These are phyloP conservation scores for Lizonia empirigonia DNA, from an alignment of 2,329 filamentous ascomycete species.

Conservation along the genomic window DNA sequence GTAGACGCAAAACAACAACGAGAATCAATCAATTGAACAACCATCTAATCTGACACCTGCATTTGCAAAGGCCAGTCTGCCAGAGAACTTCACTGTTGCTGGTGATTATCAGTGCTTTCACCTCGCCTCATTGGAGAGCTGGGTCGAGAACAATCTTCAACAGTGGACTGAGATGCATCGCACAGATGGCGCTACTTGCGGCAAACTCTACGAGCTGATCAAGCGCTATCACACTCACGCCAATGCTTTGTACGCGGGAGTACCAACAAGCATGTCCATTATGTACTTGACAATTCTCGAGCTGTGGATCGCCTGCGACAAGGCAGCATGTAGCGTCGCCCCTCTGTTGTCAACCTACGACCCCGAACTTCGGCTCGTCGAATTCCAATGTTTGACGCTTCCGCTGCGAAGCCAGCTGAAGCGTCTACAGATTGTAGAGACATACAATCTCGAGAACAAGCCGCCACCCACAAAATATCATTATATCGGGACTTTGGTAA, in stretches of 20 bases:
- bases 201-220: slow-evolving; percentile 19
- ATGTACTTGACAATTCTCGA: slow-evolving; percentile 64
- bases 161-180: slow-evolving; percentile 48
- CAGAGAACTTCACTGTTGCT: slow-evolving; percentile 1
- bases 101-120: slow-evolving; percentile 45
- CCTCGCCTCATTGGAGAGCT: slow-evolving; percentile 58
- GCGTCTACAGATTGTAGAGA: slow-evolving; percentile 57
- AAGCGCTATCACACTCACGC: slow-evolving; percentile 24
- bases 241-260: slow-evolving; percentile 41
- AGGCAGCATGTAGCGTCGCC: slow-evolving; percentile 47
- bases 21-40: no score
- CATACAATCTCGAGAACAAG: slow-evolving; percentile 42
- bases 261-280: slow-evolving; percentile 57
- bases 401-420: slow-evolving; percentile 53
- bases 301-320: slow-evolving; percentile 65
- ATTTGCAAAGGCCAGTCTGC: slow-evolving; percentile 17
- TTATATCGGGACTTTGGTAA: slow-evolving; percentile 50
- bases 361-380: slow-evolving; percentile 49
- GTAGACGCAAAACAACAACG: no score
- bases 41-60: no score
- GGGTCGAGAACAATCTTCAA: slow-evolving; percentile 53
- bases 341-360: slow-evolving; percentile 56
- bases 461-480: slow-evolving; percentile 22
- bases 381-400: slow-evolving; percentile 56
- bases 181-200: slow-evolving; percentile 32